Evolutionary conservation across 495 filamentous ascomycete species (phyloP).

Genomic region (Astrocystis sublimbata): DNA sequence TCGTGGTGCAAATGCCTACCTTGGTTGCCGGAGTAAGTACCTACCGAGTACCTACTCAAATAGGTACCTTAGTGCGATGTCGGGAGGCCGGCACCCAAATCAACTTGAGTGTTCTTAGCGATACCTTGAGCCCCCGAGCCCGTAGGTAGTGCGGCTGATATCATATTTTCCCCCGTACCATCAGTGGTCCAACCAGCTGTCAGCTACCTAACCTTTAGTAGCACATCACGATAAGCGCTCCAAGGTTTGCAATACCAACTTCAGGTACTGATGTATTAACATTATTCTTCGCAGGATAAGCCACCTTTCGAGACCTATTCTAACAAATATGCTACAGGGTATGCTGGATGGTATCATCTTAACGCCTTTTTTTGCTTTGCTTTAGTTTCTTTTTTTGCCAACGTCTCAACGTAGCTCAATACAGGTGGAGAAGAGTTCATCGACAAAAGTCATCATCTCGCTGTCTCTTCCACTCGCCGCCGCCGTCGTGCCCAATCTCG

Average conservation of each 20-base stretch:
- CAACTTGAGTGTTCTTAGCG: too few relatives aligned
- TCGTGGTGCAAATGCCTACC: too few relatives aligned
- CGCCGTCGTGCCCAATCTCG: not conserved
- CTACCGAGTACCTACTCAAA: too few relatives aligned
- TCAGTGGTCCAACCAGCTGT: too few relatives aligned
- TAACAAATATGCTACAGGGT: constrained; percentile 5
- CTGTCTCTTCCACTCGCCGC: constrained; percentile 16
- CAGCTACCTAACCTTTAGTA: too few relatives aligned
- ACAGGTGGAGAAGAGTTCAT: constrained; percentile 39
- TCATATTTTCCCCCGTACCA: too few relatives aligned
- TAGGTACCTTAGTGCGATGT: too few relatives aligned
- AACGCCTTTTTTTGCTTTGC: not conserved
- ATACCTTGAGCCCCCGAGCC: too few relatives aligned
- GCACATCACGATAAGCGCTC: too few relatives aligned
- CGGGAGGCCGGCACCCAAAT: too few relatives aligned
- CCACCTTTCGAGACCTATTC: not conserved
- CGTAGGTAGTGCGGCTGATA: too few relatives aligned
- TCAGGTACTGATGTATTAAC: not conserved
- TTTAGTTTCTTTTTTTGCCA: not conserved
- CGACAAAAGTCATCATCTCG: constrained; percentile 42
- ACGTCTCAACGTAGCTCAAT: constrained; percentile 20
- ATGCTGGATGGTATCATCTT: not conserved
- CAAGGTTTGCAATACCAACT: not conserved
- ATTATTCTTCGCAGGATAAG: not conserved
- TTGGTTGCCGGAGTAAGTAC: too few relatives aligned